Percentiles rank a stretch among this genome's conserved stretches.
phyloP scores from a whole-genome alignment of 2,329 filamentous ascomycete genomes.

The Aspergillus ochraceus region DNA sequence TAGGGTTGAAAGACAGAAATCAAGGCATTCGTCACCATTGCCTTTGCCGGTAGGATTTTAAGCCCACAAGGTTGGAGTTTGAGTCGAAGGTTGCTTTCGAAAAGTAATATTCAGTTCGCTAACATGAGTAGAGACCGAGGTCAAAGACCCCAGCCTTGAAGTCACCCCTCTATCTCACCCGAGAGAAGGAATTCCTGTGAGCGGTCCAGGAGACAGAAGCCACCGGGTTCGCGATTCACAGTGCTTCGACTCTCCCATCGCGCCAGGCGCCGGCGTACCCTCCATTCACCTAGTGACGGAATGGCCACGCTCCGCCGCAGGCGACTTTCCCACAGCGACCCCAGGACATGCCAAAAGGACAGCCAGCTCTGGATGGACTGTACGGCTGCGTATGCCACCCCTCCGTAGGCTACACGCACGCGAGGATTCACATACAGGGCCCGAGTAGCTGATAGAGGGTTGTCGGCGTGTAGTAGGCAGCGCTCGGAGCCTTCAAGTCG shows the following conservation, averaged over 20 bases:
- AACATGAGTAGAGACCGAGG: too few species aligned
- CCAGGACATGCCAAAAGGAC: not conserved
- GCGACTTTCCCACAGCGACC: slow-evolving; percentile 1
- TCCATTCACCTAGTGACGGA: not conserved
- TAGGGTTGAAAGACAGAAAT: too few species aligned
- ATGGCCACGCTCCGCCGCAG: not conserved
- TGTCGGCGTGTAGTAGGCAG: slow-evolving; percentile 58
- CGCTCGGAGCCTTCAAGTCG: slow-evolving; percentile 74
- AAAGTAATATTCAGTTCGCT: too few species aligned
- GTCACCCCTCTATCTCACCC: too few species aligned
- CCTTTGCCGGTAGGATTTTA: too few species aligned
- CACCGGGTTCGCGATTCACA: not conserved
- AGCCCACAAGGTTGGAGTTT: too few species aligned
- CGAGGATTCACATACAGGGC: slow-evolving; percentile 42
- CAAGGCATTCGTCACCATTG: too few species aligned
- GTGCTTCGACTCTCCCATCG: not conserved
- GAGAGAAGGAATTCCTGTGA: not conserved
- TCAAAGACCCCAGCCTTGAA: too few species aligned
- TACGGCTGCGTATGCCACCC: slow-evolving; percentile 23
- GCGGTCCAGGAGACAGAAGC: not conserved
- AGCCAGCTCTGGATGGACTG: slow-evolving; percentile 11
- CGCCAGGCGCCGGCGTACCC: not conserved
- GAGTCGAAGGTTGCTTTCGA: too few species aligned
- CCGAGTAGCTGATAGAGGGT: slow-evolving; percentile 28
- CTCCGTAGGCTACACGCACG: slow-evolving; percentile 41